phyloP scores from a whole-genome alignment of 2,329 filamentous ascomycete species.

The Fusarium marasasianum region DNA sequence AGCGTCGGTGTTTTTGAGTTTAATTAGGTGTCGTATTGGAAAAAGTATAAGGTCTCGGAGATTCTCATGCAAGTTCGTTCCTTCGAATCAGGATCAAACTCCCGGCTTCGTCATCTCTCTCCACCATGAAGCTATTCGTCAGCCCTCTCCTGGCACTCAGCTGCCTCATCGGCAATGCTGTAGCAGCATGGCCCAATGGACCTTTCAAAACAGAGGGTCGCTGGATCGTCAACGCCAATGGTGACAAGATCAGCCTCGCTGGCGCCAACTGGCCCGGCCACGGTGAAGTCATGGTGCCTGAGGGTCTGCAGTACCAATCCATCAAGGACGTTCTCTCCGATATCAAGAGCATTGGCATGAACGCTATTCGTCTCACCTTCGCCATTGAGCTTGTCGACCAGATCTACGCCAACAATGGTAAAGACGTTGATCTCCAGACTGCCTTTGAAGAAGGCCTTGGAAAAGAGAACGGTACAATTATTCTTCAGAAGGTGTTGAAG shows the following conservation, averaged over 20 bases:
- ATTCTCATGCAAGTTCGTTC: neutral
- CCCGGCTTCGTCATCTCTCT: too few species aligned
- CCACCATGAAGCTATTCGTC: neutral
- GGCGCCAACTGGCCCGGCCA: conserved; percentile 71
- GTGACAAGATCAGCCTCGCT: conserved; percentile 56
- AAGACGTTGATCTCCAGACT: conserved; percentile 56
- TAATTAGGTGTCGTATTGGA: neutral
- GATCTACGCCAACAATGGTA: conserved; percentile 59
- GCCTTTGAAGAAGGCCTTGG: conserved; percentile 60
- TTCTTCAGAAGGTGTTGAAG: conserved; percentile 61
- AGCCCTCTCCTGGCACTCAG: conserved; percentile 3
- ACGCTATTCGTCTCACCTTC: conserved; percentile 69
- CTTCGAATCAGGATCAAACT: neutral
- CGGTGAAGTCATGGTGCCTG: conserved; percentile 70
- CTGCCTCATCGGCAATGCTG: conserved; percentile 7
- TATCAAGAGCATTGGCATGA: conserved; percentile 69
- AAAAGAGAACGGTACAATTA: conserved; percentile 59
- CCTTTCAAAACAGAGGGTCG: conserved; percentile 54
- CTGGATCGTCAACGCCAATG: conserved; percentile 53
- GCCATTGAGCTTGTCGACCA: conserved; percentile 72
- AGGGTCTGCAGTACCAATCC: conserved; percentile 70
- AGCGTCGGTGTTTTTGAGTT: neutral
- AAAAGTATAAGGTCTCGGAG: neutral
- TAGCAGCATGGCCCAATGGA: conserved; percentile 35
- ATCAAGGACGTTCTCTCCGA: conserved; percentile 63